phyloP scores from a whole-genome alignment of 306 rosid species.

The Prinsepia uniflora region DNA sequence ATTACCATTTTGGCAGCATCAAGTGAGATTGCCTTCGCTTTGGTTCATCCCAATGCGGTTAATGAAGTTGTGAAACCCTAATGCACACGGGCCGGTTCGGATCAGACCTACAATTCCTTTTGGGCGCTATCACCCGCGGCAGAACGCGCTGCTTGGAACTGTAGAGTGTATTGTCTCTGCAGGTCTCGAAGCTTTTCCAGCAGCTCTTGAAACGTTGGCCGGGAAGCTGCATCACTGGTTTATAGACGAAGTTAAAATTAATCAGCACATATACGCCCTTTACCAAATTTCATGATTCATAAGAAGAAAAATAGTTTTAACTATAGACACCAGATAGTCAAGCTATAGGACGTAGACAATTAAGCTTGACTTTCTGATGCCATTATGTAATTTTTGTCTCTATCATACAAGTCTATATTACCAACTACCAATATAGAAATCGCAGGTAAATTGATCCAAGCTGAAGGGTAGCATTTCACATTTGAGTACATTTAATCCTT shows the following conservation, averaged over 20 bases:
- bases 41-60: slow-evolving; percentile 26
- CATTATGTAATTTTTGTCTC: too few species aligned
- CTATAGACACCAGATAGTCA: not conserved
- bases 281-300: not conserved
- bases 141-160: slow-evolving; percentile 73
- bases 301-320: not conserved
- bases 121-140: slow-evolving; percentile 47
- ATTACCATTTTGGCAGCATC: too few species aligned
- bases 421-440: too few species aligned
- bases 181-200: slow-evolving; percentile 69
- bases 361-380: slow-evolving; percentile 5
- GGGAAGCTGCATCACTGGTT: slow-evolving; percentile 68
- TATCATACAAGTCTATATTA: too few species aligned
- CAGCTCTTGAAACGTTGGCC: slow-evolving; percentile 85
- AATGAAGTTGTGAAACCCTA: slow-evolving; percentile 8
- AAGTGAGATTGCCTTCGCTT: not conserved
- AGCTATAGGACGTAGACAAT: not conserved
- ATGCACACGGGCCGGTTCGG: not conserved
- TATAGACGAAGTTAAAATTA: slow-evolving; percentile 22
- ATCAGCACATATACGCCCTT: slow-evolving; percentile 5
- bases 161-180: slow-evolving; percentile 56
- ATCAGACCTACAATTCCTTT: slow-evolving; percentile 51
- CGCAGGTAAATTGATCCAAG: too few species aligned
- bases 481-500: slow-evolving; percentile 11
- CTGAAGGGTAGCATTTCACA: slow-evolving; percentile 6